Evolutionary conservation across 805 yeast species (phyloP).

Genomic region (Diddensiella caesifluorescens): DNA sequence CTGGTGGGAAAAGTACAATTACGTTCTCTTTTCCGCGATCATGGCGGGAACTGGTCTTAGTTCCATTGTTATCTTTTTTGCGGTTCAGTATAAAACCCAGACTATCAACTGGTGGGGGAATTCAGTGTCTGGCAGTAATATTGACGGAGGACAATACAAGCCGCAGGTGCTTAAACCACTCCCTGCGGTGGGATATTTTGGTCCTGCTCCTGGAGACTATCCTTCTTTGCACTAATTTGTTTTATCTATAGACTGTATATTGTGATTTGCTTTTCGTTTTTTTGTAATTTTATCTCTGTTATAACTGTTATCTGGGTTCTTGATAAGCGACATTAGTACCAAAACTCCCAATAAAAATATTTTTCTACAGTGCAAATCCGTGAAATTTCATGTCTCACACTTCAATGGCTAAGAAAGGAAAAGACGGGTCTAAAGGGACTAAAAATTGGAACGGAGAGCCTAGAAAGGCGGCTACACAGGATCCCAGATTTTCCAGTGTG

Average conservation of each 20-base stretch:
- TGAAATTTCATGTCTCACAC: too few relatives aligned
- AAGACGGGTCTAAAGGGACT: neutral
- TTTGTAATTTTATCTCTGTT: too few relatives aligned
- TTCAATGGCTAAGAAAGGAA: constrained; percentile 3
- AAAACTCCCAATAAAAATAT: too few relatives aligned
- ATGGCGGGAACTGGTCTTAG: constrained; percentile 58
- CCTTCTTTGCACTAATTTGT: too few relatives aligned
- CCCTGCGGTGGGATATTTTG: constrained; percentile 18
- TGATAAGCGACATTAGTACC: too few relatives aligned
- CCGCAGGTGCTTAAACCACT: constrained; percentile 3
- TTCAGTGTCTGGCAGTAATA: constrained; percentile 37
- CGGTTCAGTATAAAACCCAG: constrained; percentile 41
- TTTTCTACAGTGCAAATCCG: too few relatives aligned
- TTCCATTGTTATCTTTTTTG: constrained; percentile 52
- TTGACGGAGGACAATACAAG: constrained; percentile 28
- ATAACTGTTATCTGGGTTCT: too few relatives aligned
- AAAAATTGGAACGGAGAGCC: neutral
- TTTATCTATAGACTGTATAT: too few relatives aligned
- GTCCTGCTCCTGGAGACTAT: constrained; percentile 17
- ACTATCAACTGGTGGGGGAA: constrained; percentile 65
- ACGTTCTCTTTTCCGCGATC: constrained; percentile 50
- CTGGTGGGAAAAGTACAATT: constrained; percentile 52
- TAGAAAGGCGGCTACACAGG: constrained; percentile 42
- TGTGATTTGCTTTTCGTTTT: too few relatives aligned
- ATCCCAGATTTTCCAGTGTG: constrained; percentile 72